A percentile compares a stretch with the other conserved stretches of the same genome.
These are phyloP conservation scores for Fraxinus latifolia DNA, from an alignment of 305 asterid genomes.

Conservation along the genomic window DNA sequence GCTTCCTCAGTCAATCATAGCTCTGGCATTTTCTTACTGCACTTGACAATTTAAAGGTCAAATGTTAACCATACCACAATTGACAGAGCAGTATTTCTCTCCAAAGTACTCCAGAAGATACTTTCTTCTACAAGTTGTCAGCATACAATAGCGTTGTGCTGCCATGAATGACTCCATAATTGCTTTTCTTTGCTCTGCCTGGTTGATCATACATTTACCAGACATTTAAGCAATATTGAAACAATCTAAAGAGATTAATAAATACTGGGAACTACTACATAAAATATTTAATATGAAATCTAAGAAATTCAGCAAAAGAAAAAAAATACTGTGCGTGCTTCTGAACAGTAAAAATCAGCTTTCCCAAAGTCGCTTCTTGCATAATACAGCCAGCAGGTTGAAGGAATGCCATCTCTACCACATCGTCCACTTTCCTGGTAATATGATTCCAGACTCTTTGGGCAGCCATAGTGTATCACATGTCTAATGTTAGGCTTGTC, in stretches of 20 bases:
- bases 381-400: constrained; percentile 81
- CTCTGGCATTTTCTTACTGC: not conserved
- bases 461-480: constrained; percentile 94
- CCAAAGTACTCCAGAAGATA: constrained; percentile 86
- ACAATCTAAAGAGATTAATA: constrained; percentile 16
- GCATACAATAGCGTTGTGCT: constrained; percentile 77
- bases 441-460: constrained; percentile 96
- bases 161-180: constrained; percentile 72
- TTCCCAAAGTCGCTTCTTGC: constrained; percentile 77
- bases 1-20: not conserved
- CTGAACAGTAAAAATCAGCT: constrained; percentile 80
- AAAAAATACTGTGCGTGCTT: constrained; percentile 69
- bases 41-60: constrained; percentile 11
- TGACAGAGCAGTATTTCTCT: constrained; percentile 46
- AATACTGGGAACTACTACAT: not conserved
- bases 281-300: constrained; percentile 10
- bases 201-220: constrained; percentile 32
- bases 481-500: constrained; percentile 91
- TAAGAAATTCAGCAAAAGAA: constrained; percentile 23
- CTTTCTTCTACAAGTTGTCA: constrained; percentile 88
- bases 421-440: constrained; percentile 99
- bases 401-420: constrained; percentile 92
- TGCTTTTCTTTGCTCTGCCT: constrained; percentile 81
- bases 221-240: constrained; percentile 18
- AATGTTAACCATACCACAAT: constrained; percentile 55